Evolutionary conservation across 192 early-diverging fungal genomes (phyloP), one percentile per base, ranked within the genome.

Genomic region (Fimicolochytrium jonesii): DNA sequence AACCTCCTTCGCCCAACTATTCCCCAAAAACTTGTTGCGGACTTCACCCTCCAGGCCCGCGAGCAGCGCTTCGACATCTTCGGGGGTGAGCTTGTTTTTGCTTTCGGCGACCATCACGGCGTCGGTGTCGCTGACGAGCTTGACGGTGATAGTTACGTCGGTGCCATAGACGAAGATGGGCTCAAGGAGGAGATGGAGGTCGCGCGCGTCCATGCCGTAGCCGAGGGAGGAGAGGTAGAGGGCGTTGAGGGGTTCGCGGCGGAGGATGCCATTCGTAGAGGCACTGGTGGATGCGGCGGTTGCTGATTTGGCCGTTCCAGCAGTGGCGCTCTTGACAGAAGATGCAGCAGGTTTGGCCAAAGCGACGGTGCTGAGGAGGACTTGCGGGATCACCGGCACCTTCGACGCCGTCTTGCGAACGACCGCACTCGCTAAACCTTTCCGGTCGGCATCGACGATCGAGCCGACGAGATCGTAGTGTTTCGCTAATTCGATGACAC

Each of bases 361-460:
- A 6, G 37, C 47, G 25, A 52, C 66, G 17, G 26, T 17, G 43
- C 64, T 68, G 41, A 72, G 34, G 11, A 69, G 66, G 20, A 34
- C 34, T 22, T 37, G n/a, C 13, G 74, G 74, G 6, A 72, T 44
- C 1, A 35, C 22, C 42, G 73, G 39, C 9, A 39, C 45, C 39
- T 36, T 34, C 1, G 42, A 31, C 0, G 58, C 58, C 15, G 65
- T 77, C 59, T 86, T 80, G 13, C 79, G 75, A 43, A 85, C 65
- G 6, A 79, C 73, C 1, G 93, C 88, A 22, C 85, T 92, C 13
- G 88, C 62, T 29, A 63, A 67, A 15, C 43, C 61, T 35, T 66
- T 88, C 67, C 62, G 50, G 22, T 92, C 86, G 23, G 81, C 79
- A 71, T 97, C 95, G 9, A 93, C 67, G n/a, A 89, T 84, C 45